Conservation (phyloP, 2,329 filamentous ascomycete species). For the Ophiostoma ulmi region DNA sequence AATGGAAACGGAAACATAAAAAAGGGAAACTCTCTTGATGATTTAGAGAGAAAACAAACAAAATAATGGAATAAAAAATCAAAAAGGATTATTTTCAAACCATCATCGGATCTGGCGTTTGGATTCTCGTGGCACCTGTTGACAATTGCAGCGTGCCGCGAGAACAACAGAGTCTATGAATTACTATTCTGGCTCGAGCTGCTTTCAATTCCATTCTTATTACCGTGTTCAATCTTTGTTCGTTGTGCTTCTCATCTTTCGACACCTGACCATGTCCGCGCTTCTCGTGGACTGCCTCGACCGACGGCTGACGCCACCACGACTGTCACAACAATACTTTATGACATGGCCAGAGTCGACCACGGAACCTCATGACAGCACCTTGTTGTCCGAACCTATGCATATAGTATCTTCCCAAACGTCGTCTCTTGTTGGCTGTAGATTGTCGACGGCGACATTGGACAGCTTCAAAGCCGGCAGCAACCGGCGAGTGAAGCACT, state of each 20-base stretch:
- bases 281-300: too few relatives aligned
- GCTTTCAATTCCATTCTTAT: constrained; percentile 10
- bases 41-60: background rate
- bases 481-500: background rate
- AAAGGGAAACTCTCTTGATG: constrained; percentile 7
- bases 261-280: background rate
- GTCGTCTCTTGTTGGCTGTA: too few relatives aligned
- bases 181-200: background rate
- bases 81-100: background rate
- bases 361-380: too few relatives aligned
- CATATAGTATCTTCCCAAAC: too few relatives aligned
- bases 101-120: constrained; percentile 10
- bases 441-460: background rate
- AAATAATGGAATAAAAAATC: constrained; percentile 6
- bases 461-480: too few relatives aligned
- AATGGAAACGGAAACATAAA: background rate
- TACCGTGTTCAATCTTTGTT: background rate
- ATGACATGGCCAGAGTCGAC: background rate
- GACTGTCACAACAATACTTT: background rate
- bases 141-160: background rate
- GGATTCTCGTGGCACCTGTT: background rate
- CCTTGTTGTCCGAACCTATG: background rate
- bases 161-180: background rate
- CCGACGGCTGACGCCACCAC: background rate
- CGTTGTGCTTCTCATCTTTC: background rate